Evolutionary conservation across 2,329 filamentous ascomycete species (phyloP).

Genomic region (Ophiostoma australiae): DNA sequence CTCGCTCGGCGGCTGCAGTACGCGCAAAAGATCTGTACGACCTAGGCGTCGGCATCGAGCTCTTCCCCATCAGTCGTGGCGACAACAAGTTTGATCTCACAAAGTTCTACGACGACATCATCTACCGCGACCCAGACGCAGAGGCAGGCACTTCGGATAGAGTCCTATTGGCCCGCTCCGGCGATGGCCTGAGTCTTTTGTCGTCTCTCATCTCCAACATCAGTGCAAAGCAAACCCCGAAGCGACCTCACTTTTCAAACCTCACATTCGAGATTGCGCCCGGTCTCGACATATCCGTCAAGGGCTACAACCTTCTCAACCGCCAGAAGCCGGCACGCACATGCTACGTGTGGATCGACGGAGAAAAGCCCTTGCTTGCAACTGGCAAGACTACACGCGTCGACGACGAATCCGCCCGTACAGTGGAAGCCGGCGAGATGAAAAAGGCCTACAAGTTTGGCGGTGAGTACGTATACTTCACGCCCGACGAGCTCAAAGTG

Average conservation of each 20-base stretch:
- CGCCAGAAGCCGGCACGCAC: slow-evolving; percentile 74
- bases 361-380: slow-evolving; percentile 79
- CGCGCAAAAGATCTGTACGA: slow-evolving; percentile 94
- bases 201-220: slow-evolving; percentile 84
- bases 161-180: slow-evolving; percentile 57
- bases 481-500: slow-evolving; percentile 71
- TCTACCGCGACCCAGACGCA: slow-evolving; percentile 72
- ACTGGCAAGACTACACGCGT: slow-evolving; percentile 67
- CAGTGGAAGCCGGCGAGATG: slow-evolving; percentile 74
- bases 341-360: slow-evolving; percentile 82
- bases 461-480: slow-evolving; percentile 81
- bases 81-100: slow-evolving; percentile 70
- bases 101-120: slow-evolving; percentile 94
- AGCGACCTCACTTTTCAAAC: slow-evolving; percentile 78
- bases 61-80: slow-evolving; percentile 77
- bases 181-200: slow-evolving; percentile 58
- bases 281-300: slow-evolving; percentile 79
- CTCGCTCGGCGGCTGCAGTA: slow-evolving; percentile 72
- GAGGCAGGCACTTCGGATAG: slow-evolving; percentile 59
- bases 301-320: slow-evolving; percentile 86
- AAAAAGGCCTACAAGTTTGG: slow-evolving; percentile 96
- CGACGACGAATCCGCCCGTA: slow-evolving; percentile 70
- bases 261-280: slow-evolving; percentile 85
- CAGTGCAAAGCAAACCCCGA: slow-evolving; percentile 82
- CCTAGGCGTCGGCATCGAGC: slow-evolving; percentile 81